Evolutionary conservation across 108 stramenopile species (phyloP).

Genomic region (Stephanodiscus minutulus): DNA sequence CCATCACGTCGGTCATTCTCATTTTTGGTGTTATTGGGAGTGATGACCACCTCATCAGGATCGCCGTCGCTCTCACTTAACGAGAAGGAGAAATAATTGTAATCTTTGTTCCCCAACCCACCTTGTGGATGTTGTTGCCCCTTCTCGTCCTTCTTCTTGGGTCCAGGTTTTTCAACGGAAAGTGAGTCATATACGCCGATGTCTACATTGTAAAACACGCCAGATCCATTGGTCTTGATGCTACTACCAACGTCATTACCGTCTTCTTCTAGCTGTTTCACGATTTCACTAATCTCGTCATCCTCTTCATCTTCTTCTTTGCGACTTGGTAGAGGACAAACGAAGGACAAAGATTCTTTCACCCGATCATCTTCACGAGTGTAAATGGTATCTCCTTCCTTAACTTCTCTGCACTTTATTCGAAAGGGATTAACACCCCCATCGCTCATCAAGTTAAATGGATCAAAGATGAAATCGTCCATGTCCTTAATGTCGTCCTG

Average conservation of each 20-base stretch:
- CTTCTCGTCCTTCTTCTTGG: neutral
- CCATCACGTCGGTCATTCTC: neutral
- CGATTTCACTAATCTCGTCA: neutral
- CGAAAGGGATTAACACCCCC: neutral
- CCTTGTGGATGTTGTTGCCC: neutral
- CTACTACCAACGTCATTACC: neutral
- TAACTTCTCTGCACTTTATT: too few species aligned
- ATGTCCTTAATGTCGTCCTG: neutral
- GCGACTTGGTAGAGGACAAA: constrained; percentile 9
- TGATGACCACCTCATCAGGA: neutral
- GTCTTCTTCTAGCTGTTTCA: neutral
- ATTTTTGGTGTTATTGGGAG: neutral
- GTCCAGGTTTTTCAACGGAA: neutral
- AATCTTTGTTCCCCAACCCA: neutral
- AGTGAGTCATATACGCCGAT: neutral
- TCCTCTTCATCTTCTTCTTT: constrained; percentile 5
- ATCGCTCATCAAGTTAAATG: constrained; percentile 4
- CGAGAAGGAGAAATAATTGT: too few species aligned
- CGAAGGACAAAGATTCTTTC: neutral
- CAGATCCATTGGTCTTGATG: neutral
- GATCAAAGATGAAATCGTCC: constrained; percentile 8
- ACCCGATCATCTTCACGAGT: neutral
- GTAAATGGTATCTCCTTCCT: neutral
- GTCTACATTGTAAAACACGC: neutral
- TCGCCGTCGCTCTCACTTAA: neutral